These are phyloP conservation scores for Ormosia emarginata DNA, from an alignment of 306 rosid genomes.

Conservation along the genomic window DNA sequence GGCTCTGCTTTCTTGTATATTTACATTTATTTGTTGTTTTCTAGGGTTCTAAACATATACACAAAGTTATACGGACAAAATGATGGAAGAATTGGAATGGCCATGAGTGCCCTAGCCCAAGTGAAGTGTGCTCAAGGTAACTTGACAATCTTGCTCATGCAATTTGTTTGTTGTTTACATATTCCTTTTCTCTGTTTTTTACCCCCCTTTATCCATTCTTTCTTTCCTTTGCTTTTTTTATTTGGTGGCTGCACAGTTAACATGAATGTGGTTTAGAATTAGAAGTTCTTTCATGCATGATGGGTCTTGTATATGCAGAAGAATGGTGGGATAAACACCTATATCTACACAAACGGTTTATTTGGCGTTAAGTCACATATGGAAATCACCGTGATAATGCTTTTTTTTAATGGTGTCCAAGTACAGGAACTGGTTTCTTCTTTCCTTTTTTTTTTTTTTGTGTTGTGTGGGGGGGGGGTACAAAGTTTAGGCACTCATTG, in stretches of 20 bases:
- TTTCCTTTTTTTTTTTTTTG: not conserved
- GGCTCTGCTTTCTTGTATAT: slow-evolving; percentile 11
- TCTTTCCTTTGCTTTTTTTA: not conserved
- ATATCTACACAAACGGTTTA: not conserved
- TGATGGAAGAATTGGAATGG: slow-evolving; percentile 89
- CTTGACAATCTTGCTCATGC: not conserved
- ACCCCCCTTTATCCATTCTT: not conserved
- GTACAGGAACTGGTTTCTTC: not conserved
- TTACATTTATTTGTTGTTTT: slow-evolving; percentile 18
- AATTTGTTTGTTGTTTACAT: slow-evolving; percentile 8
- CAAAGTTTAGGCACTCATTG: not conserved
- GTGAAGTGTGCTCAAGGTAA: slow-evolving; percentile 85
- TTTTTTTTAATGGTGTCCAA: not conserved
- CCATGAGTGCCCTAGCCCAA: slow-evolving; percentile 78
- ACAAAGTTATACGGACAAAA: slow-evolving; percentile 64
- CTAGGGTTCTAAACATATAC: slow-evolving; percentile 64
- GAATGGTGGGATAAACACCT: slow-evolving; percentile 11
- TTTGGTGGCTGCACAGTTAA: not conserved
- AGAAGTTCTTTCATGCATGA: slow-evolving; percentile 7
- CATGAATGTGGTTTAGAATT: not conserved
- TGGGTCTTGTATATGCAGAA: slow-evolving; percentile 4
- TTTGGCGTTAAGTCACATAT: not conserved
- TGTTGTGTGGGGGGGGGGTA: not conserved
- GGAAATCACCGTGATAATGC: not conserved
- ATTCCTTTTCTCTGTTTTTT: not conserved